Conservation (phyloP, 495 filamentous ascomycete species). For the Xylaria longipes region DNA sequence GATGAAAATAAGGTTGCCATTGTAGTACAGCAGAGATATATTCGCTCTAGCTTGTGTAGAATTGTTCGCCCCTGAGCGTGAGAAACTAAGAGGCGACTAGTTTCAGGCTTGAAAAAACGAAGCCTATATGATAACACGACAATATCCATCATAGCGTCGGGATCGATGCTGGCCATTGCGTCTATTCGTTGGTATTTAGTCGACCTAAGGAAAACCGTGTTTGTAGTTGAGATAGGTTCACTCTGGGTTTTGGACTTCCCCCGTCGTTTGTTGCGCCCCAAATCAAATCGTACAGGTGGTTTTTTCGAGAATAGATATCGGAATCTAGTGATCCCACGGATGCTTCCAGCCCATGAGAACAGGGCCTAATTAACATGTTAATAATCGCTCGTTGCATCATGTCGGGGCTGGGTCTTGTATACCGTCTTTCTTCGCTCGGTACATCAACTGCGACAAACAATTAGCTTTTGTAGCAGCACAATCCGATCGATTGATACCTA, state of each 20-base stretch:
- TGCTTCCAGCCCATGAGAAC: conserved; percentile 94
- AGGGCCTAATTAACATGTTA: conserved; percentile 52
- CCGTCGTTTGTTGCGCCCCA: background rate
- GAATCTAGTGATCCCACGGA: conserved; percentile 93
- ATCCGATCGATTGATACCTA: conserved; percentile 52
- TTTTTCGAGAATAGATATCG: background rate
- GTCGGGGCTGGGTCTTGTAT: conserved; percentile 31
- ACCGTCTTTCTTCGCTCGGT: conserved; percentile 92
- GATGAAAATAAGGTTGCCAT: conserved; percentile 57
- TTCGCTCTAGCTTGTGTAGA: conserved; percentile 74
- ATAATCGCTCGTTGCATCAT: conserved; percentile 33
- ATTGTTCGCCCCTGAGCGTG: conserved; percentile 63
- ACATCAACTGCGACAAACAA: conserved; percentile 72
- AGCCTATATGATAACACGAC: conserved; percentile 21
- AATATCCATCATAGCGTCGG: conserved; percentile 26
- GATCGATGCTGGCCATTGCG: conserved; percentile 1
- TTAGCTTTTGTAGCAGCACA: background rate
- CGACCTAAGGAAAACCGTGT: background rate
- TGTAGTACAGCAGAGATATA: conserved; percentile 69
- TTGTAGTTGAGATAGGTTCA: background rate
- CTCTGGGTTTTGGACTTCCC: background rate
- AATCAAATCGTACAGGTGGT: background rate
- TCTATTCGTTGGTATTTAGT: conserved; percentile 26
- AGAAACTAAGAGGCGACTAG: conserved; percentile 70
- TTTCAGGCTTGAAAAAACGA: conserved; percentile 64